phyloP scores from a whole-genome alignment of 2,329 filamentous ascomycete species.

The Fusarium sp. region DNA sequence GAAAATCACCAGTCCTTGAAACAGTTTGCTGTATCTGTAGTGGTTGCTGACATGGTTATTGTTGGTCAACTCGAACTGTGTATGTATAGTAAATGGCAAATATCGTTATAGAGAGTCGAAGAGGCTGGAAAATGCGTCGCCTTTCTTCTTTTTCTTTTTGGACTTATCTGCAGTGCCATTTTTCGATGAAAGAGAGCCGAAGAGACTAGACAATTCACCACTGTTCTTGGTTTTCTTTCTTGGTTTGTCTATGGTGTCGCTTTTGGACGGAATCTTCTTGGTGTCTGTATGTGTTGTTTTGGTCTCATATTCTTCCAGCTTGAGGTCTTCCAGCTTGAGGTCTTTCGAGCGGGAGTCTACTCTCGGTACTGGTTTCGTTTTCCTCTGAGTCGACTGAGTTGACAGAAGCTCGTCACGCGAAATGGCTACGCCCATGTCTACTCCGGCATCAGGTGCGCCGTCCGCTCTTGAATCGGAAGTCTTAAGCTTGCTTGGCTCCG shows the following conservation, averaged over 20 bases:
- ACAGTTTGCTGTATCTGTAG: neutral
- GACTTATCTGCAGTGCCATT: conserved; percentile 51
- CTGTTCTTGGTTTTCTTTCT: conserved; percentile 68
- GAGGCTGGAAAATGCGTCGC: conserved; percentile 72
- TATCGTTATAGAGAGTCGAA: conserved; percentile 66
- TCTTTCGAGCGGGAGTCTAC: conserved; percentile 1
- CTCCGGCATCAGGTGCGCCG: neutral
- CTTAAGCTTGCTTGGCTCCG: neutral
- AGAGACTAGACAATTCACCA: conserved; percentile 75
- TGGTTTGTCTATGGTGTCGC: conserved; percentile 52
- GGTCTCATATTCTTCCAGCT: conserved; percentile 1
- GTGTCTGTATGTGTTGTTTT: conserved; percentile 14
- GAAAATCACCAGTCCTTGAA: conserved; percentile 36
- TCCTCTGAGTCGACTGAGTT: conserved; percentile 6
- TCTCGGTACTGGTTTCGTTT: neutral
- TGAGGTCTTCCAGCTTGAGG: neutral
- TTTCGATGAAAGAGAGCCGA: conserved; percentile 44
- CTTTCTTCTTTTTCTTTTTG: conserved; percentile 67
- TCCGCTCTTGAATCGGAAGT: neutral
- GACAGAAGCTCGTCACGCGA: conserved; percentile 39
- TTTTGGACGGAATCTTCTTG: conserved; percentile 47
- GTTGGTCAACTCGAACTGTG: neutral
- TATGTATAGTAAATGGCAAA: neutral
- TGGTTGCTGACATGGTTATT: neutral
- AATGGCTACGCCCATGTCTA: conserved; percentile 46